Evolutionary conservation across 352 stramenopile genomes (phyloP).

Genomic region (Phytophthora nicotianae): DNA sequence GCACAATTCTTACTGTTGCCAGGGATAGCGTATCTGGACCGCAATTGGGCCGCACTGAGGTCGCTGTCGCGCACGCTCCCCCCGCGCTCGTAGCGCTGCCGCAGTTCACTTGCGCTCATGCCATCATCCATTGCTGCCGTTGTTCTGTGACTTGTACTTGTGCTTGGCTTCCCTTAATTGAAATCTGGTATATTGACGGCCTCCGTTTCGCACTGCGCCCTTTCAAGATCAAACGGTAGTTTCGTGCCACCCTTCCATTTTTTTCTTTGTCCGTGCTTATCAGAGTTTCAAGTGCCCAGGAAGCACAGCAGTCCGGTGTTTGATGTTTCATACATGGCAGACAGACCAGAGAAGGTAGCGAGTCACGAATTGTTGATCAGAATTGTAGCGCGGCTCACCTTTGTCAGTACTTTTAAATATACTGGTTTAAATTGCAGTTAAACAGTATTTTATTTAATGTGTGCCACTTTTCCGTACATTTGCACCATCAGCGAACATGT

Average conservation of each 20-base stretch:
- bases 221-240: constrained; percentile 19
- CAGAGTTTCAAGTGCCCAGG: too few relatives aligned
- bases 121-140: constrained; percentile 53
- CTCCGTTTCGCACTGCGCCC: constrained; percentile 17
- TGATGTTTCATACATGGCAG: background rate
- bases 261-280: background rate
- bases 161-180: constrained; percentile 5
- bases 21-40: constrained; percentile 80
- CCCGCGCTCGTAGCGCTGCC: constrained; percentile 74
- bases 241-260: constrained; percentile 3
- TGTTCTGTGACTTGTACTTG: constrained; percentile 6
- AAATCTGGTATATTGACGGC: background rate
- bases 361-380: background rate
- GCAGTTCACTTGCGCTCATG: constrained; percentile 69
- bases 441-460: background rate
- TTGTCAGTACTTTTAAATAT: background rate
- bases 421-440: background rate
- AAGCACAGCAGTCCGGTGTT: background rate
- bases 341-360: background rate
- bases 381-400: too few relatives aligned
- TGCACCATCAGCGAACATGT: constrained; percentile 41
- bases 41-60: constrained; percentile 77
- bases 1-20: constrained; percentile 72
- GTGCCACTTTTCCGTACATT: background rate
- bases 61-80: constrained; percentile 77